A percentile compares a stretch with the other conserved stretches of the same genome.
phyloP scores from a whole-genome alignment of 2,329 filamentous ascomycete genomes.

The Tolypocladium sp. region DNA sequence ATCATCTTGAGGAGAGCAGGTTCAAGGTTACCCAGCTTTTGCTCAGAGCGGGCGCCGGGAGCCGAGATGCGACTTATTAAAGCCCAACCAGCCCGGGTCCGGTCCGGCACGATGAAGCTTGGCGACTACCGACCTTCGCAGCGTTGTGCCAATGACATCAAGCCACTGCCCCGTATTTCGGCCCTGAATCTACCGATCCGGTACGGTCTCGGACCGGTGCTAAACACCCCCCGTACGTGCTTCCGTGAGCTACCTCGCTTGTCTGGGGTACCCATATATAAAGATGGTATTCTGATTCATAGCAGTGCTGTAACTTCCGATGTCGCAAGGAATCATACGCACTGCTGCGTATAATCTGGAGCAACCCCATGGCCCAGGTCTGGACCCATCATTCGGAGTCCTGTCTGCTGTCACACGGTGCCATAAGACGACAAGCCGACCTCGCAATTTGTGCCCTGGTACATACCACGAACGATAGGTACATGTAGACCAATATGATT shows the following conservation, averaged over 20 bases:
- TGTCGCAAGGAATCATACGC: background rate
- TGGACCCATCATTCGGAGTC: background rate
- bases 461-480: background rate
- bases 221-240: background rate
- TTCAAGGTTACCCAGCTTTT: background rate
- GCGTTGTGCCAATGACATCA: background rate
- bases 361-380: background rate
- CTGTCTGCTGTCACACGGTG: background rate
- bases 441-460: background rate
- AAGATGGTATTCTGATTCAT: background rate
- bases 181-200: background rate
- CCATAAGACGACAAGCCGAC: background rate
- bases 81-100: background rate
- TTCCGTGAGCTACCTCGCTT: background rate
- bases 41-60: background rate
- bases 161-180: background rate
- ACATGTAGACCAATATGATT: background rate
- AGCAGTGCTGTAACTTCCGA: background rate
- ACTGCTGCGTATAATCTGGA: background rate
- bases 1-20: conserved; percentile 1
- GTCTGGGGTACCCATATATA: background rate
- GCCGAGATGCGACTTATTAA: background rate
- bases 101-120: background rate
- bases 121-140: background rate
- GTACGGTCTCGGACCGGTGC: background rate